phyloP scores from a whole-genome alignment of 352 stramenopile genomes.

The Pythium myriotylum region DNA sequence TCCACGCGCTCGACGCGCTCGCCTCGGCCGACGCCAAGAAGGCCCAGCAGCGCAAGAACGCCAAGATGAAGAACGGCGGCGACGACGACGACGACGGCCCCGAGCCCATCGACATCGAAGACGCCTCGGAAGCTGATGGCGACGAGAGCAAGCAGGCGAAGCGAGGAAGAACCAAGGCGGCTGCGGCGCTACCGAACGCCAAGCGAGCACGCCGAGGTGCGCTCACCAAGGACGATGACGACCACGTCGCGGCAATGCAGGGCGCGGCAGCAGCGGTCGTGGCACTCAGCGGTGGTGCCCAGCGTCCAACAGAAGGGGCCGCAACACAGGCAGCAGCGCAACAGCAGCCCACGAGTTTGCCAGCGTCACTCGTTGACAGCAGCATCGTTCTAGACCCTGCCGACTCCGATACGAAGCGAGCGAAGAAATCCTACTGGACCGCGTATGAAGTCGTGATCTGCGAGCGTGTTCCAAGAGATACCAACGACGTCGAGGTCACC shows the following conservation, averaged over 20 bases:
- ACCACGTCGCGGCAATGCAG: slow-evolving; percentile 23
- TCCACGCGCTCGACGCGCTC: slow-evolving; percentile 25
- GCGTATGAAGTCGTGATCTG: slow-evolving; percentile 32
- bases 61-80: not conserved
- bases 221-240: slow-evolving; percentile 18
- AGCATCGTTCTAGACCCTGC: slow-evolving; percentile 21
- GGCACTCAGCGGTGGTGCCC: slow-evolving; percentile 18
- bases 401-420: slow-evolving; percentile 33
- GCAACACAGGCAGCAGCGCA: not conserved
- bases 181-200: not conserved
- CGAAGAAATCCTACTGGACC: slow-evolving; percentile 36
- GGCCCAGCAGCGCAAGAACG: slow-evolving; percentile 15
- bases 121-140: not conserved
- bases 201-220: slow-evolving; percentile 21
- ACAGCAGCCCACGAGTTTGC: not conserved
- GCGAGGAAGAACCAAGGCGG: not conserved
- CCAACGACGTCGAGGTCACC: not conserved
- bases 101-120: not conserved
- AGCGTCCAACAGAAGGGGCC: not conserved
- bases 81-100: slow-evolving; percentile 11
- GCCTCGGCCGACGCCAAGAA: slow-evolving; percentile 24
- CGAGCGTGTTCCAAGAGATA: slow-evolving; percentile 9
- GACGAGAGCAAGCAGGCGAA: not conserved
- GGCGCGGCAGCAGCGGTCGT: slow-evolving; percentile 27
- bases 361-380: slow-evolving; percentile 15